A percentile compares a stretch with the other conserved stretches of the same genome.
Evolutionary conservation across 495 filamentous ascomycete genomes (phyloP).

Genomic region (Elasticomyces elasticus): DNA sequence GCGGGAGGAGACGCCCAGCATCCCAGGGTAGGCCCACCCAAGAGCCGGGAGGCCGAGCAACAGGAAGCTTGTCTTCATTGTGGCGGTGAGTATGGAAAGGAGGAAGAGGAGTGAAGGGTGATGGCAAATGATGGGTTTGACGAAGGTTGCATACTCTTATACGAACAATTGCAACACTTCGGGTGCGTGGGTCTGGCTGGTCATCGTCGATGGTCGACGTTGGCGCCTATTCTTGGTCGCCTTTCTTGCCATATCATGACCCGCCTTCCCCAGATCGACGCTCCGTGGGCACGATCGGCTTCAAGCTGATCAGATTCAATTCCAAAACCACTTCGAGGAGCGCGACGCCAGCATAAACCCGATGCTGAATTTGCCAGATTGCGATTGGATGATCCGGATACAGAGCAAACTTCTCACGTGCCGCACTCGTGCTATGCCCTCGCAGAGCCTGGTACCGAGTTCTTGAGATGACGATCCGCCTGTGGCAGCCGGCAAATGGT

Average conservation of each 20-base stretch:
- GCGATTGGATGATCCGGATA: too few relatives aligned
- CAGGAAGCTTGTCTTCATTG: neutral
- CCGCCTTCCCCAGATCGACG: neutral
- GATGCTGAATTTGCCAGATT: too few relatives aligned
- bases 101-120: neutral
- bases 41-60: neutral
- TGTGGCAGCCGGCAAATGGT: neutral
- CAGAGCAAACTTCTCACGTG: neutral
- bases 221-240: neutral
- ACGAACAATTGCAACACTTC: neutral
- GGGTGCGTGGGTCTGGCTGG: neutral
- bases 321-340: neutral
- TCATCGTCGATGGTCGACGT: neutral
- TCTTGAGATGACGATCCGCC: neutral
- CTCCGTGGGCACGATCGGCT: neutral
- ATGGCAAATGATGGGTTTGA: neutral
- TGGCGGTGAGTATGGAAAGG: neutral
- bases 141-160: neutral
- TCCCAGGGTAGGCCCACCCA: constrained; percentile 4
- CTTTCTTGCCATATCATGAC: neutral
- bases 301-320: neutral
- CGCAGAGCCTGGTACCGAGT: neutral
- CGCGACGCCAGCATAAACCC: too few relatives aligned
- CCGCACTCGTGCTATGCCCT: neutral
- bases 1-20: neutral